These are phyloP conservation scores for Filobasidium wieringae DNA, from an alignment of 768 basidiomycete species.

Conservation along the genomic window DNA sequence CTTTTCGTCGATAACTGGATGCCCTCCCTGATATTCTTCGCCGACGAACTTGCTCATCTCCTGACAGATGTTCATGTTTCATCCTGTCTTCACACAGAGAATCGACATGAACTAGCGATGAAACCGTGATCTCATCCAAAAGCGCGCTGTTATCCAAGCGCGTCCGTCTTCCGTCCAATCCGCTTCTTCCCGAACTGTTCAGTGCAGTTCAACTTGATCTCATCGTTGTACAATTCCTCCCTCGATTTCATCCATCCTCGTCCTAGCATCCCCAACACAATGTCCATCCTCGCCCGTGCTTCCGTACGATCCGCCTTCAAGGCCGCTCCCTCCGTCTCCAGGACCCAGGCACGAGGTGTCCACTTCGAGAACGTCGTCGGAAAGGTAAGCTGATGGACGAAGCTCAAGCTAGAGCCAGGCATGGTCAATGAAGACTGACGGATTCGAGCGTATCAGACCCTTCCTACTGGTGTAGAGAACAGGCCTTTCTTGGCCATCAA, in stretches of 20 bases:
- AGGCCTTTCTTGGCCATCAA: conserved; percentile 28
- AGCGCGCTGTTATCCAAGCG: too few species aligned
- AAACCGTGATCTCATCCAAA: too few species aligned
- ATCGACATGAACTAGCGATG: too few species aligned
- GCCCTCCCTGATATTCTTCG: too few species aligned
- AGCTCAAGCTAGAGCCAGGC: too few species aligned
- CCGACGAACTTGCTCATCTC: too few species aligned
- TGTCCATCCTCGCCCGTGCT: conserved; percentile 30
- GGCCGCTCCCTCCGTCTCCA: conserved; percentile 10
- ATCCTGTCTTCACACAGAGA: too few species aligned
- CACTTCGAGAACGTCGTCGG: conserved; percentile 37
- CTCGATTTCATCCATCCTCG: background rate
- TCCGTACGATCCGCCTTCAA: conserved; percentile 22
- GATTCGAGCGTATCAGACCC: conserved; percentile 3
- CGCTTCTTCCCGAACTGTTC: background rate
- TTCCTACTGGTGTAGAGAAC: conserved; percentile 31
- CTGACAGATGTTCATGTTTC: too few species aligned
- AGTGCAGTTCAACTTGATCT: background rate
- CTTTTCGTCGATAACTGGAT: too few species aligned
- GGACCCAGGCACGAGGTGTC: conserved; percentile 22
- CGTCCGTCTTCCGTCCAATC: background rate
- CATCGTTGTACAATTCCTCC: background rate
- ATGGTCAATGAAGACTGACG: too few species aligned
- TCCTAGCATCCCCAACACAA: conserved; percentile 2
- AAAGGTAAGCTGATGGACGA: too few species aligned